These are phyloP conservation scores for Comarum palustre DNA, from an alignment of 306 rosid genomes.

Conservation along the genomic window DNA sequence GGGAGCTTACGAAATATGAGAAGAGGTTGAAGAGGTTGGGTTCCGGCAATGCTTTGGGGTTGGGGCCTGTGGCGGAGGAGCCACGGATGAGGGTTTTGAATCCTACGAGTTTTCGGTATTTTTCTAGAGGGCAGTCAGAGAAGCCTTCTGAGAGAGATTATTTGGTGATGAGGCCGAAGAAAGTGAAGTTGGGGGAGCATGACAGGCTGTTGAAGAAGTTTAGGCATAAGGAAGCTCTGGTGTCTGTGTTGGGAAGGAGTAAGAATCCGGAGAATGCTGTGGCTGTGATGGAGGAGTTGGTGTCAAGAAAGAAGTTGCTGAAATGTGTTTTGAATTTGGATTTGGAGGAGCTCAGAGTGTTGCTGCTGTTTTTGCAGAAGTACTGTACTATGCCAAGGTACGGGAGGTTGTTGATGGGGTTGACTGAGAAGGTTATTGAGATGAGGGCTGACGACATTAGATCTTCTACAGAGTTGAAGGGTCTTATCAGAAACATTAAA, in stretches of 20 bases:
- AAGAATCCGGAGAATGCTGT: slow-evolving; percentile 67
- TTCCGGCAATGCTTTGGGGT: slow-evolving; percentile 33
- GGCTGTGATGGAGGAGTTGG: slow-evolving; percentile 89
- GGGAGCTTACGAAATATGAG: slow-evolving; percentile 6
- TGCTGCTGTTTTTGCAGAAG: slow-evolving; percentile 62
- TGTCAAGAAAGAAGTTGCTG: slow-evolving; percentile 69
- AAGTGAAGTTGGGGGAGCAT: slow-evolving; percentile 53
- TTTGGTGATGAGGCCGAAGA: slow-evolving; percentile 53
- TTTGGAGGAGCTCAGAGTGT: slow-evolving; percentile 51
- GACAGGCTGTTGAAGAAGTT: slow-evolving; percentile 82
- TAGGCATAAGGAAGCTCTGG: slow-evolving; percentile 76
- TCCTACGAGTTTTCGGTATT: slow-evolving; percentile 63
- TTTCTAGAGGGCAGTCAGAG: slow-evolving; percentile 79
- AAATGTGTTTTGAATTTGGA: slow-evolving; percentile 59
- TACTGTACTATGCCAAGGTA: slow-evolving; percentile 54
- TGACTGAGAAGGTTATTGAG: slow-evolving; percentile 74
- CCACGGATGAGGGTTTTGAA: slow-evolving; percentile 40
- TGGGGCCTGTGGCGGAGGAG: slow-evolving; percentile 30
- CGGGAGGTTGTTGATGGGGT: slow-evolving; percentile 58
- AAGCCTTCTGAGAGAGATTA: slow-evolving; percentile 67
- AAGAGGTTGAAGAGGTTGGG: slow-evolving; percentile 22
- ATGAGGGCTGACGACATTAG: slow-evolving; percentile 57
- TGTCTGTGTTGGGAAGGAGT: slow-evolving; percentile 49
- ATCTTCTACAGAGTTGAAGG: slow-evolving; percentile 44
- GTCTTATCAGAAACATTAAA: slow-evolving; percentile 59